These are phyloP conservation scores for Huntiella bhutanensis DNA, from an alignment of 2,329 filamentous ascomycete genomes.

Conservation along the genomic window DNA sequence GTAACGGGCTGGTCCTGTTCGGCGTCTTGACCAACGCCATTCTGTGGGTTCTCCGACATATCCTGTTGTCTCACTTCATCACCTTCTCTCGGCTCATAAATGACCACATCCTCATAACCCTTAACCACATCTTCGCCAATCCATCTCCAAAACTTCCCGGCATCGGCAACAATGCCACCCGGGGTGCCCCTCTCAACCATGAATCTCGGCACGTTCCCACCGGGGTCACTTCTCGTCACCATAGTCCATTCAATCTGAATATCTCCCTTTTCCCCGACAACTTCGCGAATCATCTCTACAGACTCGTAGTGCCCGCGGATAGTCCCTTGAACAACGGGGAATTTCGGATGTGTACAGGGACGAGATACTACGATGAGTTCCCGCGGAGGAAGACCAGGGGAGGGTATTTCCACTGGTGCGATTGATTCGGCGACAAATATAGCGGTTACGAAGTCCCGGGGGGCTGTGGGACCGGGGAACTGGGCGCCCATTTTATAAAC, in stretches of 20 bases:
- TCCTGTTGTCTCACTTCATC: too few species aligned
- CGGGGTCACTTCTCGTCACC: conserved; percentile 76
- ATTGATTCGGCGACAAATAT: conserved; percentile 34
- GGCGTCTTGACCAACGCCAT: too few species aligned
- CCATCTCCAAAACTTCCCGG: conserved; percentile 70
- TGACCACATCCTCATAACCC: too few species aligned
- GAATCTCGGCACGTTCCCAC: conserved; percentile 72
- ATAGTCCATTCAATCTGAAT: conserved; percentile 64
- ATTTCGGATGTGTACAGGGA: conserved; percentile 59
- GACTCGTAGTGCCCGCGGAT: conserved; percentile 80
- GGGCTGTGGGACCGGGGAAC: conserved; percentile 74
- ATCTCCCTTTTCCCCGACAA: conserved; percentile 19
- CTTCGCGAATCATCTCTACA: conserved; percentile 69
- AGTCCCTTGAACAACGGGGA: conserved; percentile 49
- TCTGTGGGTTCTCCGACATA: too few species aligned
- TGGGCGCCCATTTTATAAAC: conserved; percentile 77
- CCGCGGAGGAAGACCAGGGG: conserved; percentile 26
- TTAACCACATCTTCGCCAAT: conserved; percentile 14
- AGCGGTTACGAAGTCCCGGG: conserved; percentile 72
- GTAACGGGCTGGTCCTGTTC: too few species aligned
- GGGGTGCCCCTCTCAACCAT: conserved; percentile 84
- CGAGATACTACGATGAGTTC: conserved; percentile 80
- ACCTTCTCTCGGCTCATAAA: too few species aligned
- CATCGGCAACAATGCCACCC: conserved; percentile 58
- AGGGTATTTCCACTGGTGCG: neutral